These are phyloP conservation scores for Globisporangium splendens DNA, from an alignment of 352 stramenopile genomes.

Conservation along the genomic window DNA sequence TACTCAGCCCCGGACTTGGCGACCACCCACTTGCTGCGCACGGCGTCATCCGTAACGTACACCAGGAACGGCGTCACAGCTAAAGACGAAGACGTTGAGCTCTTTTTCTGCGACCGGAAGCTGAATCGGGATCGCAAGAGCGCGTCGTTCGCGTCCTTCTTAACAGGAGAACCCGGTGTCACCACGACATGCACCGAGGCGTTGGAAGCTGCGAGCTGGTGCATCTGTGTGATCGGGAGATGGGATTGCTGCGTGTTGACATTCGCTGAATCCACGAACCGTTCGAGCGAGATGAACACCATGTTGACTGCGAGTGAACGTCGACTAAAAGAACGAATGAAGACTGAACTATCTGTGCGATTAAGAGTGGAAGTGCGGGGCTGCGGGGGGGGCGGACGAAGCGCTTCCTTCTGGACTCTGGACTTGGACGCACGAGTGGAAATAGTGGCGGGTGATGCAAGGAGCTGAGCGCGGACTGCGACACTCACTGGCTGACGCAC, in stretches of 20 bases:
- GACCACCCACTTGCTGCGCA: constrained; percentile 71
- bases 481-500: neutral
- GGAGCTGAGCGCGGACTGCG: neutral
- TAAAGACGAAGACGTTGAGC: constrained; percentile 5
- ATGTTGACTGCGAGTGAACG: constrained; percentile 26
- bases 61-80: constrained; percentile 42
- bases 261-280: constrained; percentile 32
- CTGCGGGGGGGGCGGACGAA: neutral
- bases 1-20: constrained; percentile 48
- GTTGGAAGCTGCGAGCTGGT: constrained; percentile 9
- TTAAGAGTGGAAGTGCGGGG: no score
- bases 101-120: neutral
- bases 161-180: constrained; percentile 58
- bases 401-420: no score
- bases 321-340: no score
- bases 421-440: no score
- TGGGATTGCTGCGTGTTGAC: constrained; percentile 6
- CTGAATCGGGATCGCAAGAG: constrained; percentile 10
- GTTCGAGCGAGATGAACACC: constrained; percentile 80
- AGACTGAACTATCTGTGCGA: no score
- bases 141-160: constrained; percentile 21
- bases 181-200: constrained; percentile 51
- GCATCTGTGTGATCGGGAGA: constrained; percentile 10
- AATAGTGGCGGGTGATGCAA: neutral
- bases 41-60: constrained; percentile 70